Conservation (phyloP, 768 basidiomycete species). For the Steccherinum ochraceum region DNA sequence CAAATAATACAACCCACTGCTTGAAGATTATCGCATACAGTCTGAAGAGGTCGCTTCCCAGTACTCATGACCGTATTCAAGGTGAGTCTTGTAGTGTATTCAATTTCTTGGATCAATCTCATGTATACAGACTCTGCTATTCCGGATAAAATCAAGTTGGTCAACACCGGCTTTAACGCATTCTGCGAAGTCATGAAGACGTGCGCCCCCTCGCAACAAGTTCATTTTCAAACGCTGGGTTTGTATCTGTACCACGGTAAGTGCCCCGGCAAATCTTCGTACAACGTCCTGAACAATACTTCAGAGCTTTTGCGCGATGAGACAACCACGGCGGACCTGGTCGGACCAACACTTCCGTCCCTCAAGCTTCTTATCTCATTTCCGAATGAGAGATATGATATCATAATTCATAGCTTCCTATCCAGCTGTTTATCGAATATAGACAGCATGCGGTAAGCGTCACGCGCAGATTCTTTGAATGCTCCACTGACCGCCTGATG, state of each 20-base stretch:
- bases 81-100: conserved; percentile 30
- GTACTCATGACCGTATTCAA: conserved; percentile 42
- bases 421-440: conserved; percentile 81
- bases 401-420: conserved; percentile 71
- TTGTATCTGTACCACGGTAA: not conserved
- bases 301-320: conserved; percentile 85
- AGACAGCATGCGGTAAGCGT: conserved; percentile 85
- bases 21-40: conserved; percentile 79
- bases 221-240: not conserved
- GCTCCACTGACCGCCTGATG: no score
- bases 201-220: conserved; percentile 35
- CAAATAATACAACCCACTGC: conserved; percentile 43
- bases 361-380: conserved; percentile 61
- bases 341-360: conserved; percentile 72
- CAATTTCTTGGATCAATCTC: not conserved
- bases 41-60: conserved; percentile 64
- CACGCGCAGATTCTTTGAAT: no score
- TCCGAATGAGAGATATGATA: conserved; percentile 46
- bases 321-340: conserved; percentile 68
- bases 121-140: conserved; percentile 41
- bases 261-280: conserved; percentile 2
- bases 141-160: conserved; percentile 55
- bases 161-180: conserved; percentile 56
- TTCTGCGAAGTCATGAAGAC: conserved; percentile 54
- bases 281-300: conserved; percentile 5